Evolutionary conservation across 208 protist species (phyloP).

Genomic region (Naegleria fowleri): DNA sequence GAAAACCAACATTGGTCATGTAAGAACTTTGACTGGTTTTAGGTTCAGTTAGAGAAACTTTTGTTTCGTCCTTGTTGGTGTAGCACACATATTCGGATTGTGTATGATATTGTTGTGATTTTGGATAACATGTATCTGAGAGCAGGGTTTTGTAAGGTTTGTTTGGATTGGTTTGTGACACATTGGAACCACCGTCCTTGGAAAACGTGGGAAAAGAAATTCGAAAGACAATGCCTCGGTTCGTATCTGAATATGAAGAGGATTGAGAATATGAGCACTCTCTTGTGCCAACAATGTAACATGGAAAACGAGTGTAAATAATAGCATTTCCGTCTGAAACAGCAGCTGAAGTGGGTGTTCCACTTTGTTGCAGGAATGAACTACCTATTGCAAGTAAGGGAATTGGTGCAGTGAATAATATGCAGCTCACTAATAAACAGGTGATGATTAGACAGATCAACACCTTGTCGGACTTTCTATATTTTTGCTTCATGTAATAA

Average conservation of each 20-base stretch:
- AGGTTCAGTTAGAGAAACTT: background rate
- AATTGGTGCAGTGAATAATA: background rate
- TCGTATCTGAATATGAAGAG: background rate
- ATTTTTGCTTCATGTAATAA: background rate
- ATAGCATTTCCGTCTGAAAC: background rate
- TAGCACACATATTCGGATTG: background rate
- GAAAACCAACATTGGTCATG: background rate
- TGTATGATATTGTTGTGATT: background rate
- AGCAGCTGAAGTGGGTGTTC: background rate
- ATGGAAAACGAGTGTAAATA: background rate
- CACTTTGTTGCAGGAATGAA: background rate
- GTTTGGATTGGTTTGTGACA: background rate
- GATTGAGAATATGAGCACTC: too few species aligned
- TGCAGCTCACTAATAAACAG: background rate
- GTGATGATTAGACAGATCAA: background rate
- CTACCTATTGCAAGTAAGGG: background rate
- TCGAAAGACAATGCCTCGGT: background rate
- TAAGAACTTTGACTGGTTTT: background rate
- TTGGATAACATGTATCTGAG: background rate
- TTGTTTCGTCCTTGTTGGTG: background rate
- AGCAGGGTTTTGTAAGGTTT: background rate
- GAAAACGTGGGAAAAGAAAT: background rate
- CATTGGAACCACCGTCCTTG: background rate
- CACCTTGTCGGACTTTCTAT: background rate
- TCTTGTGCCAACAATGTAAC: background rate